Percentiles rank a stretch among this genome's conserved stretches.
These are phyloP conservation scores for Boletus tylopilopsis DNA, from an alignment of 768 basidiomycete genomes.

Conservation along the genomic window DNA sequence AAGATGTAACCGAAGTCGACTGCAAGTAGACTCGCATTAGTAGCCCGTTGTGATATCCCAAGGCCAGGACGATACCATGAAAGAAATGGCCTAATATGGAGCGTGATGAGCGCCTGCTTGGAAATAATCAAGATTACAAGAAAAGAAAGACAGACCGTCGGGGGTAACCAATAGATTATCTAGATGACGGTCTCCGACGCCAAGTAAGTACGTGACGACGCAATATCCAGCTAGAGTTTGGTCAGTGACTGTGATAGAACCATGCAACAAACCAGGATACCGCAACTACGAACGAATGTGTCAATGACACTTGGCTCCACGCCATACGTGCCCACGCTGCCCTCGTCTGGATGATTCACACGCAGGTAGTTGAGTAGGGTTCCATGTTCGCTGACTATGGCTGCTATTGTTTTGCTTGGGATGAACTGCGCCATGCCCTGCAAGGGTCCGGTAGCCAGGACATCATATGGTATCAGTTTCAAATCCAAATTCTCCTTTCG, in stretches of 20 bases:
- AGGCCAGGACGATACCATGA: slow-evolving; percentile 60
- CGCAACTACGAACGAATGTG: slow-evolving; percentile 95
- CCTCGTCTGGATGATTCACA: slow-evolving; percentile 86
- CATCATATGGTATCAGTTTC: slow-evolving; percentile 86
- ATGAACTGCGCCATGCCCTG: slow-evolving; percentile 98
- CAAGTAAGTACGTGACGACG: slow-evolving; percentile 92
- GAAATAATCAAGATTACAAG: neutral
- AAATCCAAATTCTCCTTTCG: slow-evolving; percentile 95
- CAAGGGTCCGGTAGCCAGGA: slow-evolving; percentile 84
- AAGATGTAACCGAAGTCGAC: slow-evolving; percentile 99
- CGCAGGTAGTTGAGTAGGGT: slow-evolving; percentile 85
- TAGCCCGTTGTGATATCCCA: neutral
- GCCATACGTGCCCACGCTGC: slow-evolving; percentile 89
- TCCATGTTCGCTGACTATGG: slow-evolving; percentile 90
- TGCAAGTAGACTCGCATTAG: slow-evolving; percentile 30
- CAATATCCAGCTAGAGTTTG: slow-evolving; percentile 83
- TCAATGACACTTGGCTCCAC: slow-evolving; percentile 95
- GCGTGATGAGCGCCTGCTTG: neutral
- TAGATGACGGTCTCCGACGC: slow-evolving; percentile 95
- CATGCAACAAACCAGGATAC: slow-evolving; percentile 45
- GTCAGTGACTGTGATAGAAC: slow-evolving; percentile 7
- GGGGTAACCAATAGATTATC: slow-evolving; percentile 92
- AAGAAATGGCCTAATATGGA: slow-evolving; percentile 77
- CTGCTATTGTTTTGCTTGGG: slow-evolving; percentile 91
- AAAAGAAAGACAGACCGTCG: slow-evolving; percentile 55